These are phyloP conservation scores for Calonectria hawksworthii DNA, from an alignment of 2,329 filamentous ascomycete species.

Conservation along the genomic window DNA sequence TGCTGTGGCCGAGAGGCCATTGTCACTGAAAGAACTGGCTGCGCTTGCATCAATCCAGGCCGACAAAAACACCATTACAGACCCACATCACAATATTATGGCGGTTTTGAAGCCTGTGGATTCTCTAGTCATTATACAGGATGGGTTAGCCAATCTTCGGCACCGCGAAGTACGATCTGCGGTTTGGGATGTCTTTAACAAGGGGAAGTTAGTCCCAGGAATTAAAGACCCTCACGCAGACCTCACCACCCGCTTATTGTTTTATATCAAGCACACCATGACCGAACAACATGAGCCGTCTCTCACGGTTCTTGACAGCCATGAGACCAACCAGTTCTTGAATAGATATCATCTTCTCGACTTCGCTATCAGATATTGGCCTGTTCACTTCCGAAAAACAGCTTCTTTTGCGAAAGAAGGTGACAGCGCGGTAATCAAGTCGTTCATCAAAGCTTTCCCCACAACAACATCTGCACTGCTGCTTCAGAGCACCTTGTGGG, in stretches of 20 bases:
- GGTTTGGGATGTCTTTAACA: not conserved
- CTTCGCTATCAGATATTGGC: not conserved
- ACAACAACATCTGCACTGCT: not conserved
- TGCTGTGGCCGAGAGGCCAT: not conserved
- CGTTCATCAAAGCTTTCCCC: not conserved
- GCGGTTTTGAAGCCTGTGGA: not conserved
- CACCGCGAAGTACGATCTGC: not conserved
- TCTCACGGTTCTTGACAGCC: not conserved
- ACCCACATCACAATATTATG: not conserved
- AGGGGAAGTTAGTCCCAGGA: not conserved
- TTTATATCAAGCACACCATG: conserved; percentile 2
- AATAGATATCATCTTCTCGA: not conserved
- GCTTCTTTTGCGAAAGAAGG: not conserved
- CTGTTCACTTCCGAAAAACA: not conserved
- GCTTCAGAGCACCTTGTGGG: not conserved
- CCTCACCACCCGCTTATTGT: not conserved
- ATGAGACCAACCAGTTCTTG: not conserved
- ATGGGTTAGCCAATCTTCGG: not conserved
- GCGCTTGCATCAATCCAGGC: not conserved
- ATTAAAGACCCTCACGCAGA: not conserved
- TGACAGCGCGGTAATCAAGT: not conserved
- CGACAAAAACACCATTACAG: not conserved
- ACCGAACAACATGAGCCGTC: not conserved
- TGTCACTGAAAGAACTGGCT: not conserved
- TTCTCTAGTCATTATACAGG: not conserved